phyloP scores from a whole-genome alignment of 2,329 filamentous ascomycete species.

The Beauveria brongniartii region DNA sequence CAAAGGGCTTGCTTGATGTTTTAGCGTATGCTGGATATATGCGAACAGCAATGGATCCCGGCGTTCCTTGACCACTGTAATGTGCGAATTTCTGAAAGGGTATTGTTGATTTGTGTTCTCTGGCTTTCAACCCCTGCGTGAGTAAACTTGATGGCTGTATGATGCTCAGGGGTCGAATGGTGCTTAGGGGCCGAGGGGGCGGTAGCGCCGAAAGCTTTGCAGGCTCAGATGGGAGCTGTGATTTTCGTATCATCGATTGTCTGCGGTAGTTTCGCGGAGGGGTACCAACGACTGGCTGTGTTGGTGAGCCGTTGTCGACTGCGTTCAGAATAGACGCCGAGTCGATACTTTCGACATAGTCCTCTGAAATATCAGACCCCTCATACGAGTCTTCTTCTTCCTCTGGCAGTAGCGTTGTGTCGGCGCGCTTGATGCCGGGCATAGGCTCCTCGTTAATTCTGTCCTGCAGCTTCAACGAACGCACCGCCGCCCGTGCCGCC shows the following conservation, averaged over 20 bases:
- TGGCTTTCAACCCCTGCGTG: conserved; percentile 64
- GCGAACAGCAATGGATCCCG: conserved; percentile 65
- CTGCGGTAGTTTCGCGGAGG: conserved; percentile 52
- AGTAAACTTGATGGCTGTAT: conserved; percentile 62
- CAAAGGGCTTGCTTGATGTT: conserved; percentile 55
- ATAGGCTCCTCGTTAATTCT: conserved; percentile 31
- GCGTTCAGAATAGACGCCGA: conserved; percentile 63
- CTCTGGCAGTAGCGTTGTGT: conserved; percentile 46
- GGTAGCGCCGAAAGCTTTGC: conserved; percentile 58
- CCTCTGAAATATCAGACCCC: conserved; percentile 53
- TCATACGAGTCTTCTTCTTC: conserved; percentile 55
- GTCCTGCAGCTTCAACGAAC: conserved; percentile 28
- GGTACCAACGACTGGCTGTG: conserved; percentile 53
- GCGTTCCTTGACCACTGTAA: conserved; percentile 69
- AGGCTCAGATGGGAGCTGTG: conserved; percentile 46
- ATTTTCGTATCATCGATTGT: conserved; percentile 57
- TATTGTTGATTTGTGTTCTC: conserved; percentile 58
- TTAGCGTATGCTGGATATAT: conserved; percentile 69
- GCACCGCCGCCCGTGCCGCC: conserved; percentile 48
- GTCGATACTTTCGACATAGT: conserved; percentile 60
- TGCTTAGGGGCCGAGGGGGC: conserved; percentile 59
- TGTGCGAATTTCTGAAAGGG: conserved; percentile 72
- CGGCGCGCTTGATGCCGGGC: conserved; percentile 34
- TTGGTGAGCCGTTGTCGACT: conserved; percentile 49
- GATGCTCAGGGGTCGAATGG: conserved; percentile 57